phyloP scores from a whole-genome alignment of 179 eudicot genomes.

The Spergularia azorica region DNA sequence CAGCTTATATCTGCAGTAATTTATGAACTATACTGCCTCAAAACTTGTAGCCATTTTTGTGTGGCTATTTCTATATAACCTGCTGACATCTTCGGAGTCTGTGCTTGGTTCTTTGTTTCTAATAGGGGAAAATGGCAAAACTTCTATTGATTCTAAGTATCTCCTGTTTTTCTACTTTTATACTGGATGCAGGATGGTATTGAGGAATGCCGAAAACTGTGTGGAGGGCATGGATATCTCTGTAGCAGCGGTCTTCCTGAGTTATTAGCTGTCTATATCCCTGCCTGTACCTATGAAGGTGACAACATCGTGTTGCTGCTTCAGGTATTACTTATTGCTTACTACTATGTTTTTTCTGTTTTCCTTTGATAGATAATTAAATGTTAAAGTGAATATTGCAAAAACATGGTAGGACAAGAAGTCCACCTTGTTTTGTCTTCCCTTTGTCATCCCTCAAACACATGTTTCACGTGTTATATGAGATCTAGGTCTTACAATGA shows the following conservation, averaged over 20 bases:
- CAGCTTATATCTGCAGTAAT: no score
- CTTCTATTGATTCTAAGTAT: not conserved
- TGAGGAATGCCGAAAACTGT: constrained; percentile 93
- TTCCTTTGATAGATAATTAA: no score
- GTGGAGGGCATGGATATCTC: constrained; percentile 99
- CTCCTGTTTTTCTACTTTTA: not conserved
- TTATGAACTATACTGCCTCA: no score
- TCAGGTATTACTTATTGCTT: constrained; percentile 49
- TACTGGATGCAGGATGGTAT: constrained; percentile 72
- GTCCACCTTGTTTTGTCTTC: no score
- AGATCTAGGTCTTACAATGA: no score
- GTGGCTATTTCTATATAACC: no score
- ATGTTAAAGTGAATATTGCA: no score
- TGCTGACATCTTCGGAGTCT: not conserved
- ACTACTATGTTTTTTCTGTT: no score
- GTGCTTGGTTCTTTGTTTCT: not conserved
- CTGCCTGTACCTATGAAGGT: constrained; percentile 97
- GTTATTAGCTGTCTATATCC: constrained; percentile 89
- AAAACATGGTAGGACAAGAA: no score
- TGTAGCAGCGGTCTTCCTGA: constrained; percentile 98
- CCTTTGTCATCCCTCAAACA: no score
- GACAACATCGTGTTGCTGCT: constrained; percentile 82
- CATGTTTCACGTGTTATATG: no score
- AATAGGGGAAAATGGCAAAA: not conserved
- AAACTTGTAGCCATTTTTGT: no score